Base-by-base conservation (phyloP, 805 yeast species). In the Candida morakotiae region DNA sequence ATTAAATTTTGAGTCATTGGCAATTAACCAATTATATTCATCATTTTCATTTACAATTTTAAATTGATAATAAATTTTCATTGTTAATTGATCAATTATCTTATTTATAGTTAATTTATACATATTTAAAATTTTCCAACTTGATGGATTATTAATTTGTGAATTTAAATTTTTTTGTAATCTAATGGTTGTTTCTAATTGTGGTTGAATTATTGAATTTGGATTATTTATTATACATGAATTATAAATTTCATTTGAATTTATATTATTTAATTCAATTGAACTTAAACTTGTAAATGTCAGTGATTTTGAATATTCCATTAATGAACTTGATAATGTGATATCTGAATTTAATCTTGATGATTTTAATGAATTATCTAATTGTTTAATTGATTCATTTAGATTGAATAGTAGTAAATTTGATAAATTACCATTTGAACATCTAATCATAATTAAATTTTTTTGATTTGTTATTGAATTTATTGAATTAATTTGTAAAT, bases 101-200 rank as follows among this genome's bases (percentile, higher is more conserved):
- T 58, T 47, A 40, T 43, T 52, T 13, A 67, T 44, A 17, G 49
- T 51, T 38, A 67, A 51, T 11, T 56, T 40, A 41, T 49, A 67
- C 73, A 67, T 67, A 1, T 70, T 56, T 16, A 67, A 45, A 8
- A 67, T 60, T 28, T 64, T 55, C 73, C 73, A 67, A 1, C 71
- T 60, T 3, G 71, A 64, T n/a, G 67, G 62, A 37, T 49, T 53
- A 31, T 55, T 52, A 21, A 64, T 50, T 17, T 49, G 47, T 3
- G 49, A 54, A 30, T 58, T 65, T 35, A 58, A 37, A 34, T 64
- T 67, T 39, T 53, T 54, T 40, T 67, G 73, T 18, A 67, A 52
- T 33, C 70, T 53, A 15, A 67, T 51, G 59, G 62, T 58, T 14
- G 18, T 33, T 9, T 27, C 17, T 6, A 39, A 26, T 16, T 25